Percentiles rank a stretch among this genome's conserved stretches.
Conservation (phyloP, 164 flowering plant species). For the Cinnamomum chago region DNA sequence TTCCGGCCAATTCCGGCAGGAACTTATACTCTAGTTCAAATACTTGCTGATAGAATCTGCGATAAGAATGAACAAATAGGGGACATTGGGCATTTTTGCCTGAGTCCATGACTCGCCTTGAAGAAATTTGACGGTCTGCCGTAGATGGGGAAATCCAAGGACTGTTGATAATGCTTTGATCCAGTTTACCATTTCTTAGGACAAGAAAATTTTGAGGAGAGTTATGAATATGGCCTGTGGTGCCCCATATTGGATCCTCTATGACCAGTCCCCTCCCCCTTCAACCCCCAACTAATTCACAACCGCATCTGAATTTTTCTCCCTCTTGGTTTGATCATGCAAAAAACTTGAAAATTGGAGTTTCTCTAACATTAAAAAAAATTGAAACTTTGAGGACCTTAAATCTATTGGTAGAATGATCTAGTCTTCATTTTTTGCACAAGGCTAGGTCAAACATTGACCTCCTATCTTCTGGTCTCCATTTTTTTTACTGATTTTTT, state of each 20-base stretch:
- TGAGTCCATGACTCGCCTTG: constrained; percentile 4
- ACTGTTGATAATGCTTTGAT: no score
- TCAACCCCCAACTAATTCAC: no score
- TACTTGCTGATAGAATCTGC: background rate
- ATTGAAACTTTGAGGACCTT: no score
- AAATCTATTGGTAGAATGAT: background rate
- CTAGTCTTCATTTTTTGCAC: background rate
- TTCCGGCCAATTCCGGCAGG: no score
- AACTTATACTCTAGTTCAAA: no score
- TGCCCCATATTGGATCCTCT: background rate
- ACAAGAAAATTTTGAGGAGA: no score
- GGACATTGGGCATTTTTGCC: background rate
- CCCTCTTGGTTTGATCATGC: no score
- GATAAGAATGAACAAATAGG: background rate
- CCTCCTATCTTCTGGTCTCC: background rate
- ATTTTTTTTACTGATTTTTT: background rate
- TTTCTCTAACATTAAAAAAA: no score
- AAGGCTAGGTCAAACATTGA: background rate
- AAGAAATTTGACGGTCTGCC: background rate
- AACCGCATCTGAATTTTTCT: no score
- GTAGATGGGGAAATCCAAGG: constrained; percentile 2
- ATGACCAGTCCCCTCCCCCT: constrained; percentile 5
- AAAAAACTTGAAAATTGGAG: no score
- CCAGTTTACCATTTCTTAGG: no score
- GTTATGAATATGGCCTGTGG: no score